phyloP scores from a whole-genome alignment of 371 early-diverging fungal genomes.

The Actinomortierella wolfii region DNA sequence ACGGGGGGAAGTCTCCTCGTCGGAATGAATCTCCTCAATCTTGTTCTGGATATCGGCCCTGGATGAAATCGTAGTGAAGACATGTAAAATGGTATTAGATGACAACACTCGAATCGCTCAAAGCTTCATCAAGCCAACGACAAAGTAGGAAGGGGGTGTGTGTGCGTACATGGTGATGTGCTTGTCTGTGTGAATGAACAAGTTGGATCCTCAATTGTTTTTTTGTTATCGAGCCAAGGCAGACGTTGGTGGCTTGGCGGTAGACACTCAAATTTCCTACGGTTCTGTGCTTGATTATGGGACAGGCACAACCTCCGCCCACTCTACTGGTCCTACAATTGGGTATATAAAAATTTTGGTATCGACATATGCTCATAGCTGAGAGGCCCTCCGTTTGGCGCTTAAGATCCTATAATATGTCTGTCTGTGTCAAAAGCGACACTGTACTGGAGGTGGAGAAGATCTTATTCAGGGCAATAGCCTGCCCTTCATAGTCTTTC shows the following conservation, averaged over 20 bases:
- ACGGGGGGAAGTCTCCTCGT: conserved; percentile 19
- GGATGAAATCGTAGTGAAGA: neutral
- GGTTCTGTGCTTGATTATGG: neutral
- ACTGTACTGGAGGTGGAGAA: no score
- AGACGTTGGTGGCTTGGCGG: neutral
- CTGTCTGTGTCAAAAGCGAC: no score
- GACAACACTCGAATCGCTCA: neutral
- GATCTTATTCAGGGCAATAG: no score
- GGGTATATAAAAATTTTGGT: no score
- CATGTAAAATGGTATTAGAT: neutral
- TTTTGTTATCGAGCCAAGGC: neutral
- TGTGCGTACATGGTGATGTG: neutral
- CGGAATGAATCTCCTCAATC: conserved; percentile 45
- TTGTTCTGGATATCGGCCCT: conserved; percentile 48
- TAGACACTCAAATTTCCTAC: neutral
- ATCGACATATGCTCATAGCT: no score
- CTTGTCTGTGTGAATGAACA: neutral
- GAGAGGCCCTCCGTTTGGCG: no score
- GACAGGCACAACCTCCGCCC: neutral
- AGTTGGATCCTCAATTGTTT: conserved; percentile 9
- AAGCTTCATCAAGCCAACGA: neutral
- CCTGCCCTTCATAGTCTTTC: no score
- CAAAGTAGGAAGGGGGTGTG: neutral
- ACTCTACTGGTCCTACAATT: no score
- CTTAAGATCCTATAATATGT: no score